Evolutionary conservation across 2,329 filamentous ascomycete species (phyloP).

Genomic region (Talaromyces funiculosus): DNA sequence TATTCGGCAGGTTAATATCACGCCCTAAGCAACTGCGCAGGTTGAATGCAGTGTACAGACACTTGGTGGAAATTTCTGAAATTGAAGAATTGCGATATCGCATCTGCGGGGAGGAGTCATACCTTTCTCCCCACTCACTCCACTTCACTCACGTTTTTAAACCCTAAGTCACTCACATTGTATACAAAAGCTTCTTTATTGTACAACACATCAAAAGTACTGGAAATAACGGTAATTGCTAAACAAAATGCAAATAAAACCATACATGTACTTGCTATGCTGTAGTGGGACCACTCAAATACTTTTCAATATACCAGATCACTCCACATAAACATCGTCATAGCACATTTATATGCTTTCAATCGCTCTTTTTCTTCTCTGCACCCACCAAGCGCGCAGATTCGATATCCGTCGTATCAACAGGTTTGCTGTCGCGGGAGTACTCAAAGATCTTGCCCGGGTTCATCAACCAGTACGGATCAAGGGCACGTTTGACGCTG

Average conservation of each 20-base stretch:
- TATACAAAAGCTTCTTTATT: background rate
- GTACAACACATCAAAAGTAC: background rate
- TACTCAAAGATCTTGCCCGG: slow-evolving; percentile 86
- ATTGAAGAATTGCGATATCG: slow-evolving; percentile 6
- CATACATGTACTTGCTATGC: background rate
- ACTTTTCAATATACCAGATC: background rate
- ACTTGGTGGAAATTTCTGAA: background rate
- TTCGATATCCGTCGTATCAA: slow-evolving; percentile 8
- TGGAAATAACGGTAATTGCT: background rate
- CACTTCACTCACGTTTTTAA: background rate
- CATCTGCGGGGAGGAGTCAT: slow-evolving; percentile 6
- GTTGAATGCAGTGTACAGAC: background rate
- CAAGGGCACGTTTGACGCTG: slow-evolving; percentile 72
- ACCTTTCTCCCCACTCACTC: background rate
- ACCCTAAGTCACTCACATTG: background rate
- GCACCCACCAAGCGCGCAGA: slow-evolving; percentile 12
- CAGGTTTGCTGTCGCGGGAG: slow-evolving; percentile 13
- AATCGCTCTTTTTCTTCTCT: slow-evolving; percentile 16
- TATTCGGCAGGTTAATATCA: background rate
- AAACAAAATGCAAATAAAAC: background rate
- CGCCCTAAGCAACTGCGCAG: background rate
- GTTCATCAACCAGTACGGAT: slow-evolving; percentile 85
- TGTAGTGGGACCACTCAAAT: background rate
- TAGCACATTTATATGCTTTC: background rate
- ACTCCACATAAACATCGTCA: background rate